A percentile compares a stretch with the other conserved stretches of the same genome.
Conservation (phyloP, 768 basidiomycete genomes). For the Kwoniella newhampshirensis region DNA sequence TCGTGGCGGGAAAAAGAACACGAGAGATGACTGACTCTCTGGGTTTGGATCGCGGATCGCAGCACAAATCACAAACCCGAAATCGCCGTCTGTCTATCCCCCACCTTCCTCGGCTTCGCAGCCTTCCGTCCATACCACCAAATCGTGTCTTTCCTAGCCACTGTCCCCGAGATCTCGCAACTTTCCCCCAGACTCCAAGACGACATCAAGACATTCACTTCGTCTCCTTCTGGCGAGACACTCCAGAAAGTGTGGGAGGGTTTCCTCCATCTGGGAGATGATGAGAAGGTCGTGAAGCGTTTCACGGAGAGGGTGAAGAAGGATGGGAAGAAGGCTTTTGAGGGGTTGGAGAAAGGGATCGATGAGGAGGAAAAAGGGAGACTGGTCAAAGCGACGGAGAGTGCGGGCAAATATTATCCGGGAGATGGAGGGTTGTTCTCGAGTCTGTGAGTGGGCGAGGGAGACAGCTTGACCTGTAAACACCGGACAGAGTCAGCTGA, state of each 20-base stretch:
- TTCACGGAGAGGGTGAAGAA: slow-evolving; percentile 59
- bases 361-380: slow-evolving; percentile 25
- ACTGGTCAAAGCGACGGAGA: slow-evolving; percentile 33
- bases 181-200: slow-evolving; percentile 61
- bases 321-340: slow-evolving; percentile 55
- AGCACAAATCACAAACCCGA: slow-evolving; percentile 51
- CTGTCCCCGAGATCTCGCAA: slow-evolving; percentile 70
- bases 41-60: neutral
- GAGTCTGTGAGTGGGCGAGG: slow-evolving; percentile 1
- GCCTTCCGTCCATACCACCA: slow-evolving; percentile 77
- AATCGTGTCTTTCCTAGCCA: slow-evolving; percentile 64
- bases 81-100: slow-evolving; percentile 77
- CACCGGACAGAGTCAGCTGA: neutral
- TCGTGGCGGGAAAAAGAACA: no score
- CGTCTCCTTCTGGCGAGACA: slow-evolving; percentile 55
- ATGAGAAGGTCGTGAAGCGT: slow-evolving; percentile 37
- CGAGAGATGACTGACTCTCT: no score
- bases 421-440: slow-evolving; percentile 39
- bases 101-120: slow-evolving; percentile 76
- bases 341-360: slow-evolving; percentile 6
- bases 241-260: slow-evolving; percentile 62
- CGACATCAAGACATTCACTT: slow-evolving; percentile 60
- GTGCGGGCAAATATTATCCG: slow-evolving; percentile 31
- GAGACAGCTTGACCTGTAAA: neutral
- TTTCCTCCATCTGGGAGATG: slow-evolving; percentile 56